Conservation (phyloP, 179 eudicot genomes). For the Actinidia arguta region DNA sequence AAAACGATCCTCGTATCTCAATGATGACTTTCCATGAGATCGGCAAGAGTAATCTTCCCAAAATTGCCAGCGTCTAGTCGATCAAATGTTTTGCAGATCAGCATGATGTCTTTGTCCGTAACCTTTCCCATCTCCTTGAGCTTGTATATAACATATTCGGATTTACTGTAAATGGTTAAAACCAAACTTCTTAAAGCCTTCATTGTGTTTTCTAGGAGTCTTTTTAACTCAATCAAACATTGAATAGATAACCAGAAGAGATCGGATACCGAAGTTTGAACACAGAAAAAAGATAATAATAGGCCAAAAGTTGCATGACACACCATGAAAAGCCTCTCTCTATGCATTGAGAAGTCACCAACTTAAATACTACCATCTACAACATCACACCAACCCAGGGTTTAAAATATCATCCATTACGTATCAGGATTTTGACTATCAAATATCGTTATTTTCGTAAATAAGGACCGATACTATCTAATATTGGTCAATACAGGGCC, state of each 20-base stretch:
- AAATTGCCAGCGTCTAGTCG: slow-evolving; percentile 81
- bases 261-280: neutral
- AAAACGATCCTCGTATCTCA: slow-evolving; percentile 1
- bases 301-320: too few relatives aligned
- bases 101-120: slow-evolving; percentile 82
- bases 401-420: too few relatives aligned
- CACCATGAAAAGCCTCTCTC: too few relatives aligned
- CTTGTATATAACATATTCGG: slow-evolving; percentile 96
- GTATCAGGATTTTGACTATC: too few relatives aligned
- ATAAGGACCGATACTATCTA: too few relatives aligned
- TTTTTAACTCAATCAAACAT: neutral
- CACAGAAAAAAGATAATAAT: neutral
- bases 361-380: too few relatives aligned
- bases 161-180: slow-evolving; percentile 62
- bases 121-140: slow-evolving; percentile 96
- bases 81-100: slow-evolving; percentile 81
- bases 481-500: too few relatives aligned
- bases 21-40: slow-evolving; percentile 67
- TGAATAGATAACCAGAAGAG: neutral
- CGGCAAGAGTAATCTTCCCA: slow-evolving; percentile 90
- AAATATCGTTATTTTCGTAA: too few relatives aligned
- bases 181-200: neutral
- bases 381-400: too few relatives aligned
- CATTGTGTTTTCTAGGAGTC: neutral
- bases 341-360: too few relatives aligned